Evolutionary conservation across 2,329 filamentous ascomycete genomes (phyloP).

Genomic region (Colletotrichum sp.): DNA sequence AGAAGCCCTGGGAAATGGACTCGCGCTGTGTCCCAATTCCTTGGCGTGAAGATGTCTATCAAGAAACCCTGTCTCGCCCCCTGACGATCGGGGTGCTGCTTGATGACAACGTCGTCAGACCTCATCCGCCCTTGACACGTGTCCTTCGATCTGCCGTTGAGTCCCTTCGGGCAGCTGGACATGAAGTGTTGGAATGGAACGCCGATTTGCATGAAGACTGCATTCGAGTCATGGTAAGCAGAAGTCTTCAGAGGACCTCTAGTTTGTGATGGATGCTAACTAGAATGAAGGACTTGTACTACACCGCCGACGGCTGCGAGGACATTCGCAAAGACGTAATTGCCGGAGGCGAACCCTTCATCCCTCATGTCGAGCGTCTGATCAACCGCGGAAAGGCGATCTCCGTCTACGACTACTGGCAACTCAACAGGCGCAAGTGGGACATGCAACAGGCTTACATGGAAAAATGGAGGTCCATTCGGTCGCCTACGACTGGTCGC

Average conservation of each 20-base stretch:
- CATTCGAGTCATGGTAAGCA: slow-evolving; percentile 56
- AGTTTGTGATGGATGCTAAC: neutral
- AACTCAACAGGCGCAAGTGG: slow-evolving; percentile 64
- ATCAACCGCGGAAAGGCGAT: slow-evolving; percentile 58
- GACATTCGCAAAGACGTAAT: slow-evolving; percentile 62
- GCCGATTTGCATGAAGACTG: slow-evolving; percentile 57
- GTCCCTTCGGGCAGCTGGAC: slow-evolving; percentile 49
- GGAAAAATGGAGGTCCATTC: slow-evolving; percentile 59
- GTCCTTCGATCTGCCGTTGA: slow-evolving; percentile 42
- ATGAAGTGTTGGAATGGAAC: slow-evolving; percentile 60
- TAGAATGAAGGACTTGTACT: slow-evolving; percentile 57
- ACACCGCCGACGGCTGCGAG: slow-evolving; percentile 67
- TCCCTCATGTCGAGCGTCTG: slow-evolving; percentile 63
- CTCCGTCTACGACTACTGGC: slow-evolving; percentile 71
- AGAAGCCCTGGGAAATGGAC: slow-evolving; percentile 59
- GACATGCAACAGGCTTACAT: slow-evolving; percentile 46
- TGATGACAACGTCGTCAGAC: slow-evolving; percentile 59
- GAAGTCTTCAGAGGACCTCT: accelerated
- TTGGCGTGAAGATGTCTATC: slow-evolving; percentile 54
- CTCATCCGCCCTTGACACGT: slow-evolving; percentile 57
- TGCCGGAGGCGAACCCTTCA: slow-evolving; percentile 62
- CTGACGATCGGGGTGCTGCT: slow-evolving; percentile 54
- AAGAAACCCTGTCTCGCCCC: slow-evolving; percentile 42
- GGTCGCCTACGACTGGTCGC: slow-evolving; percentile 45
- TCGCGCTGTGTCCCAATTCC: slow-evolving; percentile 57